Evolutionary conservation across 2,329 filamentous ascomycete genomes (phyloP), one percentile per base, ranked within the genome.

Genomic region (Byssochlamys sp.): DNA sequence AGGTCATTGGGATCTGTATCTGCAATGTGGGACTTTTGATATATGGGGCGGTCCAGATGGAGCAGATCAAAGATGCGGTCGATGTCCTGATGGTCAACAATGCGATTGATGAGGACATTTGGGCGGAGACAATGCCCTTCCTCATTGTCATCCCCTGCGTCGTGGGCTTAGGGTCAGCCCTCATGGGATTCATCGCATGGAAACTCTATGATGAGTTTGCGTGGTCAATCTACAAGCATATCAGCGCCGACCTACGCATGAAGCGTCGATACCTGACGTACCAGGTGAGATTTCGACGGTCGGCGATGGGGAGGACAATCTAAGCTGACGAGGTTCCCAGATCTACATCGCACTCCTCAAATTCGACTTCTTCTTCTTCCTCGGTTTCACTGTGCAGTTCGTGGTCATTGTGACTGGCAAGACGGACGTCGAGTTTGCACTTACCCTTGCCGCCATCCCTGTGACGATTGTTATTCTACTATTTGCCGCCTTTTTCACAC

Each of bases 291-390:
- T n/a, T 29, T 35, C 96, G 11, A 26, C 50, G n/a, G 5, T 25
- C 10, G 24, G 4, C 31, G 33, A 4, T 25, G 29, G 14, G 33
- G 25, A 7, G 31, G 35, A 19, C 4, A n/a, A 29, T 25, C 5
- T 25, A 49, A 19, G 59, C 60, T 66, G 72, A 62, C 68, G 59
- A 19, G 28, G 0, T n/a, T 3, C 28, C 4, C 61, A 96, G 91
- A 91, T 99, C 73, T 99, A 96, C 75, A 96, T 99, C 68, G 90
- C 94, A 39, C 83, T 99, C 10, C 82, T 99, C 63, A 99, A 99
- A 75, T 99, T 99, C 73, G 94, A 99, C 77, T 97, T 99, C 76
- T 99, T 99, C 84, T 97, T 99, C 80, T 99, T 99, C 81, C 84
- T 99, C 54, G 94, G 92, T 56, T 99, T 99, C 74, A 97, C 94